Evolutionary conservation across 2,329 filamentous ascomycete genomes (phyloP), one percentile per base, ranked within the genome.

Genomic region (Samsoniella hepiali): DNA sequence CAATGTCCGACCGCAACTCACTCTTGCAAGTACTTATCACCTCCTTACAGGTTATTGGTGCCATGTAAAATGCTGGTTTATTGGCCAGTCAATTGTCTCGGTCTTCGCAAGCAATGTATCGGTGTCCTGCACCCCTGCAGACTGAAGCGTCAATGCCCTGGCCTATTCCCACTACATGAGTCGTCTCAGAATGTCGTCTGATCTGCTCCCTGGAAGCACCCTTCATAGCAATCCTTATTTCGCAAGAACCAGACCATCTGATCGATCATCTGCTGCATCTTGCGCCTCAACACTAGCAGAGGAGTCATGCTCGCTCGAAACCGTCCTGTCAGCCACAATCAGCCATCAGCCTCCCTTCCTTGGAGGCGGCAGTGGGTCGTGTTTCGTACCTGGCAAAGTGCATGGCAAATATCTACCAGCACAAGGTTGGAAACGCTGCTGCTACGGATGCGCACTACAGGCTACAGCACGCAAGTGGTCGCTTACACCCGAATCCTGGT

Each of bases 101-200:
- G 22, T 22, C 22, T 22, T 22, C 22, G 22, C 22, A 22, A 22
- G 22, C 22, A 22, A 22, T 22, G 22, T 22, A 22, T 22, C 22
- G 22, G 22, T 22, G 22, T 22, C 22, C 22, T 22, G 22, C 22
- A 22, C 22, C 22, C 22, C 22, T 22, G 22, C 22, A 22, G 22
- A 22, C 22, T 22, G 22, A 13, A 32, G 31, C 55, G 22, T 44
- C 5, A 34, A 34, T 44, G 27, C 15, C 27, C 31, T 34, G 27
- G n/a, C 44, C 38, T 42, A 13, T 32, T 38, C 40, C 15, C 56
- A 58, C 27, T 27, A 32, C 56, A 58, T 38, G 27, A n/a, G 36
- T 15, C 58, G 58, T 60, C 45, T 58, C 55, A 58, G 55, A 40
- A 5, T 31, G 36, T 53, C 47, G 47, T 60, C 58, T 44, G 47